A percentile compares a stretch with the other conserved stretches of the same genome.
These are phyloP conservation scores for Raffaelea arxii DNA, from an alignment of 2,329 filamentous ascomycete genomes.

Conservation along the genomic window DNA sequence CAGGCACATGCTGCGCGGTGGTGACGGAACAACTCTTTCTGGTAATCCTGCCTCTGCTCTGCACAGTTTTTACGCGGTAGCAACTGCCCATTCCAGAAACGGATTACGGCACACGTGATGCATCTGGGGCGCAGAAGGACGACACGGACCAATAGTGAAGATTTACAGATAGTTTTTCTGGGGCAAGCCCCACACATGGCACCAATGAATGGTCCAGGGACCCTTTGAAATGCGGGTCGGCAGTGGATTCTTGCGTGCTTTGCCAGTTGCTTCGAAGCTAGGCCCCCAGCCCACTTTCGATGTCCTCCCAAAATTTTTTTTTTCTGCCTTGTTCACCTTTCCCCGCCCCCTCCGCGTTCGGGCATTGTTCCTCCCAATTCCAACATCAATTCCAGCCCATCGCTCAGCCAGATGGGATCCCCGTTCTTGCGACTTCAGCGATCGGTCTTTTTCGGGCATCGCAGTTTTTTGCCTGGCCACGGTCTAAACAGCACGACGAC, in stretches of 20 bases:
- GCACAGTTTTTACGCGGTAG: background rate
- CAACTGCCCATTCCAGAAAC: conserved; percentile 1
- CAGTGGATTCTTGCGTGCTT: too few species aligned
- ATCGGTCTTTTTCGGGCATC: conserved; percentile 3
- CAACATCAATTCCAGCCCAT: conserved; percentile 6
- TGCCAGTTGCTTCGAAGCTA: too few species aligned
- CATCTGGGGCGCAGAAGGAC: background rate
- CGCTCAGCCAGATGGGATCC: too few species aligned
- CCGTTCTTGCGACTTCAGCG: too few species aligned
- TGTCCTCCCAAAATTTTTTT: conserved; percentile 1
- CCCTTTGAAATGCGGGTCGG: too few species aligned
- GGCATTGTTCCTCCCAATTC: conserved; percentile 9
- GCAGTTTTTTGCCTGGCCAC: too few species aligned
- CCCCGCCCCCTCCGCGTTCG: conserved; percentile 15
- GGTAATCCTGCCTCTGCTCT: background rate
- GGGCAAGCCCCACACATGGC: background rate
- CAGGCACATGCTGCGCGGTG: too few species aligned
- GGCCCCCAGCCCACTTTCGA: conserved; percentile 1
- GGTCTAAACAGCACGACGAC: too few species aligned
- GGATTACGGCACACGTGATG: conserved; percentile 7
- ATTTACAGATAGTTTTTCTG: background rate
- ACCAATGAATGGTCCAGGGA: background rate
- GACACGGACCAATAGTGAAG: background rate
- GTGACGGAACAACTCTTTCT: background rate
- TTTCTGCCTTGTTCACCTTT: conserved; percentile 2